Conservation (phyloP, 2,329 filamentous ascomycete species). For the Fusarium tupiense region DNA sequence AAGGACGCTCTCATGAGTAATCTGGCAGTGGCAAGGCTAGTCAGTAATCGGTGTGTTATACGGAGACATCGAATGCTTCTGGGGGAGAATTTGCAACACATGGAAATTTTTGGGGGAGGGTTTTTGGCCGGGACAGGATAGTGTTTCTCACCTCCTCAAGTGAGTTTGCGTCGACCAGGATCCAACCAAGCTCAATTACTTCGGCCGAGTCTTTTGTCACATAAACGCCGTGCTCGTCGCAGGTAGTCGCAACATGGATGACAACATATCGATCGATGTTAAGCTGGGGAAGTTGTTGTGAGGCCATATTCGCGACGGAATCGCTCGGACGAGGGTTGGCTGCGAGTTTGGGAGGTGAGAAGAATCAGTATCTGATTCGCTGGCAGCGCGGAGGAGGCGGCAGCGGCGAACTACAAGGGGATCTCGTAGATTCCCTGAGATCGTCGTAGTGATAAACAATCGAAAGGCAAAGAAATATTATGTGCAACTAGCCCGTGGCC, state of each 20-base stretch:
- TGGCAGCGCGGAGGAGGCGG: slow-evolving; percentile 24
- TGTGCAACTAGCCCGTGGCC: slow-evolving; percentile 51
- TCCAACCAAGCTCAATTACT: slow-evolving; percentile 99
- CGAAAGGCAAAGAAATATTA: slow-evolving; percentile 34
- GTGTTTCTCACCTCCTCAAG: slow-evolving; percentile 82
- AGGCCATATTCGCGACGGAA: slow-evolving; percentile 49
- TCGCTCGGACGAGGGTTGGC: slow-evolving; percentile 38
- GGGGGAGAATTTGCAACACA: background rate
- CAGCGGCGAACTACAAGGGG: slow-evolving; percentile 22
- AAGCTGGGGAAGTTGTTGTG: slow-evolving; percentile 62
- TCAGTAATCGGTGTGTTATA: slow-evolving; percentile 19
- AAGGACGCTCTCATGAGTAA: slow-evolving; percentile 93
- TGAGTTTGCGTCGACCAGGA: slow-evolving; percentile 88
- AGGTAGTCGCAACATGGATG: slow-evolving; percentile 98
- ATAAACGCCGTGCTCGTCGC: slow-evolving; percentile 98
- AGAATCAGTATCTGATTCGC: slow-evolving; percentile 33
- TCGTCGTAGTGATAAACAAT: slow-evolving; percentile 34
- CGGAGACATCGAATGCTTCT: background rate
- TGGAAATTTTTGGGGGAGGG: slow-evolving; percentile 2
- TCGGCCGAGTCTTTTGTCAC: slow-evolving; percentile 99
- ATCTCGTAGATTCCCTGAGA: slow-evolving; percentile 19
- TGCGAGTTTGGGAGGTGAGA: slow-evolving; percentile 31
- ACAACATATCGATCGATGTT: slow-evolving; percentile 96
- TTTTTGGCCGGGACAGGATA: slow-evolving; percentile 10
- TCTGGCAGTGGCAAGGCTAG: slow-evolving; percentile 59